A percentile compares a stretch with the other conserved stretches of the same genome.
Evolutionary conservation across 139 green algal species (phyloP).

Genomic region (Micractinium conductrix): DNA sequence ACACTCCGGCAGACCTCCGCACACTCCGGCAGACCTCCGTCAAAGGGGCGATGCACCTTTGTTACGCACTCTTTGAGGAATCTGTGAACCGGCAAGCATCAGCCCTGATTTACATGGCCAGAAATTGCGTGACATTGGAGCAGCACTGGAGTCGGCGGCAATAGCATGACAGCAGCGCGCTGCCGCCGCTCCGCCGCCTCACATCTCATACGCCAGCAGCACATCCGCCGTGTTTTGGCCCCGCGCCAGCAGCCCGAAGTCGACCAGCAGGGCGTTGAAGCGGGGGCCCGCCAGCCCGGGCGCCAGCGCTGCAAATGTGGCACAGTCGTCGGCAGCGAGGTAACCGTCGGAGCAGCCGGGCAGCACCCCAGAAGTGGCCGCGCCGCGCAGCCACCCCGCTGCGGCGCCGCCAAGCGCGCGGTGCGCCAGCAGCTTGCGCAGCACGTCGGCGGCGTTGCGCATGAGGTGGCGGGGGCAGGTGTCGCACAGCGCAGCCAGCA

Average conservation of each 20-base stretch:
- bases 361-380: slow-evolving; percentile 33
- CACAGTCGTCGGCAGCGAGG: slow-evolving; percentile 35
- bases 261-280: slow-evolving; percentile 70
- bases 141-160: too few relatives aligned
- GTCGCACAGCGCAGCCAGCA: slow-evolving; percentile 59
- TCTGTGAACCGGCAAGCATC: too few relatives aligned
- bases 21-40: too few relatives aligned
- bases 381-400: slow-evolving; percentile 34
- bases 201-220: slow-evolving; percentile 81
- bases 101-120: too few relatives aligned
- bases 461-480: slow-evolving; percentile 73
- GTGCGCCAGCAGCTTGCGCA: slow-evolving; percentile 50
- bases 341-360: slow-evolving; percentile 3
- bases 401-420: slow-evolving; percentile 7
- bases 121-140: too few relatives aligned
- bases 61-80: too few relatives aligned
- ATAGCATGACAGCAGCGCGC: too few relatives aligned
- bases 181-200: too few relatives aligned
- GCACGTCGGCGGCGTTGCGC: slow-evolving; percentile 53
- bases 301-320: slow-evolving; percentile 19
- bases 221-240: slow-evolving; percentile 68
- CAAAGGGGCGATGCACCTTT: too few relatives aligned
- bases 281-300: slow-evolving; percentile 48
- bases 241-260: slow-evolving; percentile 70
- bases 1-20: too few relatives aligned